Base-by-base conservation (phyloP, 257 asterid genomes). In the Nicotiana noctiflora region DNA sequence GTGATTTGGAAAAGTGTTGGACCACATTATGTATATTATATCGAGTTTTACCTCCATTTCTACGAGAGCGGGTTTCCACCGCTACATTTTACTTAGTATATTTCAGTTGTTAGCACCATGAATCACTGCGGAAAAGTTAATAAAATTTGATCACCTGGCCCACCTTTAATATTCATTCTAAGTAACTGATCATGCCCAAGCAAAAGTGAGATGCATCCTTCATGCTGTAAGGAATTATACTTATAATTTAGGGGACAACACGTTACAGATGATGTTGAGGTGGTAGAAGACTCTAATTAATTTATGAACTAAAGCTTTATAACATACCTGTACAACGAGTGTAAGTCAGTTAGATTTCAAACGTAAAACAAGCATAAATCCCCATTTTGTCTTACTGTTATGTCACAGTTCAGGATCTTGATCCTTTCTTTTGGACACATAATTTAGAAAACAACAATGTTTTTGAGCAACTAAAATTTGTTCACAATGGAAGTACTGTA, bases 401-500 rank as follows among this genome's bases (percentile, higher is more conserved):
- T 62, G 3, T 51, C 56, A 51, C 1, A 3, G 0, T 51, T 51
- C 56, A 51, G 56, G 56, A 51, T 13, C 18, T 51, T 51, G 56
- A 51, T 12, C 56, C 18, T 8, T 40, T 40, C 49, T 40, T 8
- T 40, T 40, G 49, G 11, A 8, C 49, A 8, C 49, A 40, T 8
- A 40, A 40, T 40, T 8, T 40, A 40, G 12, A 40, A 12, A 40
- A 40, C 49, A 2, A 1, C 12, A 8, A 40, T 40, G 17, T 21
- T 60, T 60, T 60, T 59, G 46, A 37, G 9, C 46, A 14, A 4
- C 49, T 25, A 52, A 64, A 64, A 15, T 64, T 6, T 6, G 5
- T n/a, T 79, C 53, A 79, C 25, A 61, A 25, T 29, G 75, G 82
- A 27, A 76, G 68, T 25, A 44, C n/a, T 27, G 62, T 61, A 60